These are phyloP conservation scores for Aureobasidium lini DNA, from an alignment of 2,329 filamentous ascomycete species.

Conservation along the genomic window DNA sequence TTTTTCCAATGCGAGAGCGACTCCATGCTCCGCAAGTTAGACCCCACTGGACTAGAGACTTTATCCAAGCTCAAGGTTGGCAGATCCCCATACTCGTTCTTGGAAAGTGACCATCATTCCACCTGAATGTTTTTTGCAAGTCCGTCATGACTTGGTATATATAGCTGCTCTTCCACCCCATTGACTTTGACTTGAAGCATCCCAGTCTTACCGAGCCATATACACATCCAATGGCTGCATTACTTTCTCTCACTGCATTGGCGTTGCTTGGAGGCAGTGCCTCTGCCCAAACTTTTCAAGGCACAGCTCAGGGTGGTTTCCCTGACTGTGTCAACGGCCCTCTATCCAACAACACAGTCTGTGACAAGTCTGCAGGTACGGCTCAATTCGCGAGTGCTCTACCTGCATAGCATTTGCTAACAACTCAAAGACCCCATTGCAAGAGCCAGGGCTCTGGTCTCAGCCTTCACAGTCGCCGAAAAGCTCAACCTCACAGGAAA, in stretches of 20 bases:
- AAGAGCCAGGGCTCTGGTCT: slow-evolving; percentile 41
- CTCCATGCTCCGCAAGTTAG: background rate
- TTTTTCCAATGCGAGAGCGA: background rate
- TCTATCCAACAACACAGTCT: slow-evolving; percentile 42
- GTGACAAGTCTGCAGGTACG: slow-evolving; percentile 36
- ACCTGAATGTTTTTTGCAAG: background rate
- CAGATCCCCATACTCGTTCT: background rate
- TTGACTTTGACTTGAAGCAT: background rate
- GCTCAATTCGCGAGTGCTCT: background rate
- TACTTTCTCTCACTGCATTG: slow-evolving; percentile 7
- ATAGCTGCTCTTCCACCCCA: slow-evolving; percentile 2
- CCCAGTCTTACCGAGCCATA: background rate
- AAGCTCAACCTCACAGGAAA: slow-evolving; percentile 49
- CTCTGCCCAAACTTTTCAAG: slow-evolving; percentile 5
- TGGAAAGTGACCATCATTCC: background rate
- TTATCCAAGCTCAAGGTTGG: slow-evolving; percentile 13
- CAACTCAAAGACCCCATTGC: slow-evolving; percentile 24
- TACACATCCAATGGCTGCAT: slow-evolving; percentile 6
- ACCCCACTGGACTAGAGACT: slow-evolving; percentile 10
- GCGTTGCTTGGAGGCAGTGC: slow-evolving; percentile 8
- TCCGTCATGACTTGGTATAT: background rate
- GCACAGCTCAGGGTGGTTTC: slow-evolving; percentile 25
- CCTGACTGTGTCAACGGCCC: slow-evolving; percentile 46
- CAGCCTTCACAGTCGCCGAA: slow-evolving; percentile 44
- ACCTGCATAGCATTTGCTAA: background rate